Evolutionary conservation across 176 grass and related monocot species (phyloP), one percentile per base, ranked within the genome.

Genomic region (Raddia guianensis): DNA sequence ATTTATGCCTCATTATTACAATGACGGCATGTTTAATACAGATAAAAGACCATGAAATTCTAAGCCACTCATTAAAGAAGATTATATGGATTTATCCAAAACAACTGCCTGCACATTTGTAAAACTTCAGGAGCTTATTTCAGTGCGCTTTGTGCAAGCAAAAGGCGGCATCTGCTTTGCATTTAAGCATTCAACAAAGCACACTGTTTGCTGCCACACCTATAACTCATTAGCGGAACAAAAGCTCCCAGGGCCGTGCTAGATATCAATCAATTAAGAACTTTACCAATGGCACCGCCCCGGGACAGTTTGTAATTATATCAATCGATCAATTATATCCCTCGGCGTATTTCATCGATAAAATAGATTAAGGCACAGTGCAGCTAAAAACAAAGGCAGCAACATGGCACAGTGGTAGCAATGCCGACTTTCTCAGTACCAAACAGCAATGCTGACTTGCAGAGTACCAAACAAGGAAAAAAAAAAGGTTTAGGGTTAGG

Each of bases 401-500:
- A 58, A 51, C 53, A 51, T 20, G 3, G 19, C 10, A 53, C 19
- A 5, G 19, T 52, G 43, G 63, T 33, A 27, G 49, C 61, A 84
- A 75, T 54, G 63, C 70, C 53, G 27, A 27, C 27, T 27, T 27
- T 27, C 27, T 27, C 27, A 27, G 27, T 27, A 0, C 27, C 27
- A 27, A 27, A 27, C 27, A 27, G 27, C 27, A 27, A 27, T 27
- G 27, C 27, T 27, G 27, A 0, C 27, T 27, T 27, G 27, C 27
- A 27, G 15, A n/a, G 34, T 62, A 48, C 8, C 5, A 21, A 14
- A 66, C 18, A 0, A 6, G 4, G 45, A 59, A 47, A 63, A 0
- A 0, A 21, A 6, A 18, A 76, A 70, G 21, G 1, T 80, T 53
- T 70, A 66, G 81, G 77, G 73, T 87, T 88, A 91, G 85, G 73